Conservation (phyloP, 2,329 filamentous ascomycete species). For the Scortechinia acanthostroma region DNA sequence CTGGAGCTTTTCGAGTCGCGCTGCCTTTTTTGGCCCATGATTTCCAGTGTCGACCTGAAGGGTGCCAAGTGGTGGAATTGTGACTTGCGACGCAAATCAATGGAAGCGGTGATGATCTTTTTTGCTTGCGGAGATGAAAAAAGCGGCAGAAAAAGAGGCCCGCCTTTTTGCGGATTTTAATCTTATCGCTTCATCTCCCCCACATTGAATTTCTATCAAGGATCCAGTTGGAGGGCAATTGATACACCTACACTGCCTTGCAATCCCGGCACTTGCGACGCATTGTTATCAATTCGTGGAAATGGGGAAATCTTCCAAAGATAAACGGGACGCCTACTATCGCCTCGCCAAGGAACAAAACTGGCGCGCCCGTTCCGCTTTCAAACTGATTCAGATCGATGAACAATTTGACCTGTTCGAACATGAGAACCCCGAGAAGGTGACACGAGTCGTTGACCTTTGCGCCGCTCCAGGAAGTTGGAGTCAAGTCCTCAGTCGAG, state of each 20-base stretch:
- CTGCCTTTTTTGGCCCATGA: neutral
- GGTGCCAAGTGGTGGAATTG: too few species aligned
- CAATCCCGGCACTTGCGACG: too few species aligned
- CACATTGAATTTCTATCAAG: too few species aligned
- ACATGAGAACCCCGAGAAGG: constrained; percentile 23
- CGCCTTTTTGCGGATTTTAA: neutral
- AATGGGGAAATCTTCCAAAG: constrained; percentile 72
- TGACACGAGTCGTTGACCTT: constrained; percentile 67
- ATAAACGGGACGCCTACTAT: constrained; percentile 73
- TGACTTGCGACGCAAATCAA: too few species aligned
- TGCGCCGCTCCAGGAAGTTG: constrained; percentile 71
- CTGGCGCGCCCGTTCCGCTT: constrained; percentile 69
- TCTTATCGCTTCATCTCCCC: too few species aligned
- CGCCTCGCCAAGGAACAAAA: constrained; percentile 73
- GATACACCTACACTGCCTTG: too few species aligned
- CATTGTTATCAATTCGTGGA: too few species aligned
- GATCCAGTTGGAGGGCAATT: too few species aligned
- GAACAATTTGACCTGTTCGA: constrained; percentile 71
- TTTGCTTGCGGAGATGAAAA: constrained; percentile 1
- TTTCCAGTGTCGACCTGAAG: too few species aligned
- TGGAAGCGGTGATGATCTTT: too few species aligned
- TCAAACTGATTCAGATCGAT: constrained; percentile 70
- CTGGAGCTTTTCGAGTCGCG: neutral
- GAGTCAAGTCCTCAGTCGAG: constrained; percentile 67
- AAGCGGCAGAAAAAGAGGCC: neutral